Base-by-base conservation (phyloP, 441 rosid species). In the Brassica balearica region DNA sequence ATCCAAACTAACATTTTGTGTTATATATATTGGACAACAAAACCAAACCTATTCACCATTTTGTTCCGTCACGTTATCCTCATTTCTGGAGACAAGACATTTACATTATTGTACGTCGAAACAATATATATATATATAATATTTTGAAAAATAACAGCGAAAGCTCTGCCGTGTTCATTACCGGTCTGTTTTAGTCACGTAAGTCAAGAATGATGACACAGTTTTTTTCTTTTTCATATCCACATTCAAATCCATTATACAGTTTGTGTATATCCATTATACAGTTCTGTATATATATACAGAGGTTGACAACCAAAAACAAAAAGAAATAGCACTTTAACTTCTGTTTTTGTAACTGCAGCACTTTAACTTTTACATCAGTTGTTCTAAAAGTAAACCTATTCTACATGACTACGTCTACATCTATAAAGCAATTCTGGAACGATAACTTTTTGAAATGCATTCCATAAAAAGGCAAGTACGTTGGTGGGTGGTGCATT, bases 401-500 rank as follows among this genome's bases (percentile, higher is more conserved):
- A 53, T 53, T 53, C 22, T 15, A 53, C 59, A 53, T 53, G 59
- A 51, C 58, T 53, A 53, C 59, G 14, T 53, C 59, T 15, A 53
- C 22, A 4, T 19, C 19, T 48, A 58, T 72, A 72, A 72, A 67
- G 62, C 46, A 67, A 60, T 56, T 67, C 34, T 4, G 5, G 53
- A 73, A 73, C 60, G 65, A 68, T 65, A 48, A 53, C 59, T 14
- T 46, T 34, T 51, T 15, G 0, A 79, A 73, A 51, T 53, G 34
- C 78, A 61, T 68, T 61, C 82, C 71, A 51, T 36, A n/a, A 79
- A 72, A 51, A 73, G 77, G 77, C 48, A 68, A 48, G 74, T 78
- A 72, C 69, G 65, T 73, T 73, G 70, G 74, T 79, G 78, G 73
- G 73, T 72, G 81, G 38, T 73, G 53, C 34, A 53, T 14, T 53